Conservation (phyloP, 2,329 filamentous ascomycete genomes). For the Xylariaceae sp. region DNA sequence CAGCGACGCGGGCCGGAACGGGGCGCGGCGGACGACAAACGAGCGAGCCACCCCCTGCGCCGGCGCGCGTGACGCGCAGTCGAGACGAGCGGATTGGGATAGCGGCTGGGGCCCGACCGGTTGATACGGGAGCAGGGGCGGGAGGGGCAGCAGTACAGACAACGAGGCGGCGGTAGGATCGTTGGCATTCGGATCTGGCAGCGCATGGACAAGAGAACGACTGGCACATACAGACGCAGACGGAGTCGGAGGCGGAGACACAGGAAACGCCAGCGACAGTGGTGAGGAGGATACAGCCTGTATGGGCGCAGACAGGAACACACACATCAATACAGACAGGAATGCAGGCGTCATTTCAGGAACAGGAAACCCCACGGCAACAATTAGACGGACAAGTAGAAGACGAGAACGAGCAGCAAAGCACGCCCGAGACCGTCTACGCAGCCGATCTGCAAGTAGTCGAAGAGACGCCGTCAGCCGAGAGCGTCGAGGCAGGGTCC, state of each 20-base stretch:
- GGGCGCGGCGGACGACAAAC: conserved; percentile 24
- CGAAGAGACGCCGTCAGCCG: background rate
- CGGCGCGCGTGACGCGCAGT: conserved; percentile 39
- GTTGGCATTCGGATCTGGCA: conserved; percentile 21
- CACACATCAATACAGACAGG: too few relatives aligned
- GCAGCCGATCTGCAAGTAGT: conserved; percentile 9
- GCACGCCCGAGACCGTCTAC: background rate
- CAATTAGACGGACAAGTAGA: background rate
- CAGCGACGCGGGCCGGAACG: conserved; percentile 12
- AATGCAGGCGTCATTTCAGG: background rate
- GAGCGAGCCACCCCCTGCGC: conserved; percentile 31
- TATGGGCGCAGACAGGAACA: background rate
- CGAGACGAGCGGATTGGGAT: conserved; percentile 42
- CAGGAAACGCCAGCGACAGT: background rate
- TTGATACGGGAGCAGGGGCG: conserved; percentile 2
- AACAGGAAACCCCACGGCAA: conserved; percentile 5
- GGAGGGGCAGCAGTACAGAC: conserved; percentile 20
- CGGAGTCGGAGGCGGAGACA: background rate
- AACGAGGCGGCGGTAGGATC: conserved; percentile 30
- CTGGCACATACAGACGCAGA: background rate
- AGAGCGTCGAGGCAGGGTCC: conserved; percentile 17
- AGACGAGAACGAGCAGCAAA: background rate
- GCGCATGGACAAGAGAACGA: background rate
- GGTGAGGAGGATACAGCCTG: background rate
- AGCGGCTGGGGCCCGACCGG: conserved; percentile 16